Evolutionary conservation across 768 basidiomycete genomes (phyloP), one percentile per base, ranked within the genome.

Genomic region (Boletus insuetus): DNA sequence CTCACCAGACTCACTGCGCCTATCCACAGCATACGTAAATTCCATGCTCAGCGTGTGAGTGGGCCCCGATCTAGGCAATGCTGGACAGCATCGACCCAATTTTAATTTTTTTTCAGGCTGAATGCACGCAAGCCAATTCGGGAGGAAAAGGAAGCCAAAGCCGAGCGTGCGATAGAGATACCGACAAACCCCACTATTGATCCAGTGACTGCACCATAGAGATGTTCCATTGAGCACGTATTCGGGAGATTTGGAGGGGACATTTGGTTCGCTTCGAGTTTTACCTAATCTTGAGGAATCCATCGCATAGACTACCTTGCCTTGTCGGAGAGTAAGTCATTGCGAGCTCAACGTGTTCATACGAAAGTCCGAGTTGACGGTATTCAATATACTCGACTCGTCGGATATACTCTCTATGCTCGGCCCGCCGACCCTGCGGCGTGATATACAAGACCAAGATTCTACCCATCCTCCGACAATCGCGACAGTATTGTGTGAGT

Each of bases 21-120:
- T 32, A 4, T 32, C 20, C 11, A 22, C 39, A 67, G 67, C 57
- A 26, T 68, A 63, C 16, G 13, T 43, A 24, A 69, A 67, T 29
- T 69, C 63, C n/a, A 63, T 64, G 58, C 40, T 69, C 10, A 43
- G 60, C 13, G 63, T 68, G 67, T 68, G 45, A 57, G 66, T 29
- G 16, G 7, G 29, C 20, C 32, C 19, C n/a, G 10, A 32, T 46
- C 19, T n/a, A 22, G 11, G 12, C 3, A 6, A 17, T 4, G 17
- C 19, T 6, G 22, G 44, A 17, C 40, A 12, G 6, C 12, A 16
- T 49, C 8, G n/a, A 58, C 26, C 0, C 8, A 35, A 4, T n/a
- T n/a, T n/a, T n/a, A 1, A 13, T 42, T 17, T n/a, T n/a, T n/a
- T n/a, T n/a, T 7, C 24, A 64, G 63, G 32, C 14, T 64, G 43